Conservation (phyloP, 176 grass and related monocot genomes). For the Oryza officinalis region DNA sequence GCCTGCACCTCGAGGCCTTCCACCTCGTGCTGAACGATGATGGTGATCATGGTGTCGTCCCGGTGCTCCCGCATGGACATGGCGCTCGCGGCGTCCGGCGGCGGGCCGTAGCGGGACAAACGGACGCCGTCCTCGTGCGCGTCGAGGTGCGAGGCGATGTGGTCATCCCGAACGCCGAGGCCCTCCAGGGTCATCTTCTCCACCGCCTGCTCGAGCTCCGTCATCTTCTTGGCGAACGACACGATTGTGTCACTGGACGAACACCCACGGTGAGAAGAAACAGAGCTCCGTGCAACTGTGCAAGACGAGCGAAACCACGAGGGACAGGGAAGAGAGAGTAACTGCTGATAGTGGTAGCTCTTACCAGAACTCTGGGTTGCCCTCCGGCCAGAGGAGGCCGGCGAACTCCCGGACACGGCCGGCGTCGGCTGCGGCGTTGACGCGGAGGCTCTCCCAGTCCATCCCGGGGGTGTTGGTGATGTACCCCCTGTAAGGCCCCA, state of each 20-base stretch:
- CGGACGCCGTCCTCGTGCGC: background rate
- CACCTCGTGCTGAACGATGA: conserved; percentile 28
- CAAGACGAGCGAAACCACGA: no score
- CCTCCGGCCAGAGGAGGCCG: conserved; percentile 36
- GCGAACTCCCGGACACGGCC: conserved; percentile 20
- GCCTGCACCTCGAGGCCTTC: conserved; percentile 21
- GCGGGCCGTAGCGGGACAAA: background rate
- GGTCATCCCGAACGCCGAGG: background rate
- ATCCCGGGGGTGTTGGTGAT: conserved; percentile 21
- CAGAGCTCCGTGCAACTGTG: background rate
- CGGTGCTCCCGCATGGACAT: background rate
- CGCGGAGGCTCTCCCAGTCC: conserved; percentile 34
- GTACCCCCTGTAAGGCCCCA: conserved; percentile 9
- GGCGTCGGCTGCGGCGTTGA: background rate
- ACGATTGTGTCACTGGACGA: background rate
- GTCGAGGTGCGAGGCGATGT: background rate
- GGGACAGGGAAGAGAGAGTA: no score
- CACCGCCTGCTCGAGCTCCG: background rate
- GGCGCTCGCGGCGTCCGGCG: background rate
- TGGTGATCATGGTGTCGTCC: background rate
- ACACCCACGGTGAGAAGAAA: background rate
- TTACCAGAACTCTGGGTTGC: conserved; percentile 45
- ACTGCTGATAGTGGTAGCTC: no score
- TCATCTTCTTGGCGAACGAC: background rate
- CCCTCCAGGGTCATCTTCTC: conserved; percentile 18